phyloP scores from a whole-genome alignment of 176 grass and related monocot genomes.

The Musa schizocarpa region DNA sequence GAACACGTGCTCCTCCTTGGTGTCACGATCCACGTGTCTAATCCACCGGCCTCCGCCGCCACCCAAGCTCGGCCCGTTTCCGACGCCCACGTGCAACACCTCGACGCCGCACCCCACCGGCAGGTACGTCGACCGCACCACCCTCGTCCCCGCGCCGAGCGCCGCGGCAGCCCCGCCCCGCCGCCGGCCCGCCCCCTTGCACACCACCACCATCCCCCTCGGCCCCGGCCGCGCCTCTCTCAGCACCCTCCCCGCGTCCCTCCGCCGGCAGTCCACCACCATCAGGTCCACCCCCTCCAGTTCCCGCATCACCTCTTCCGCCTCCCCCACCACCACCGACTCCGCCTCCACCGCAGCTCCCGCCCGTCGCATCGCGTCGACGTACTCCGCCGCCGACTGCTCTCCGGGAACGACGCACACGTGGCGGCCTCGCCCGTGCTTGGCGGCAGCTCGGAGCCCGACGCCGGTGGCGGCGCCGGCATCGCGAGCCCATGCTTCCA shows the following conservation, averaged over 20 bases:
- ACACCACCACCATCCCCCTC: constrained; percentile 69
- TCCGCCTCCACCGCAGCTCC: constrained; percentile 17
- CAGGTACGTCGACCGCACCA: constrained; percentile 56
- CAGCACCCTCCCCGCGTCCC: constrained; percentile 31
- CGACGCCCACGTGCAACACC: constrained; percentile 73
- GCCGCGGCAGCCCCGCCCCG: constrained; percentile 7
- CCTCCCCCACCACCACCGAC: constrained; percentile 21
- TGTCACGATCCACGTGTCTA: constrained; percentile 43
- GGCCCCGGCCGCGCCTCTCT: constrained; percentile 39
- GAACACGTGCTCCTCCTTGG: constrained; percentile 71
- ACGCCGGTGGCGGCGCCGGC: constrained; percentile 22
- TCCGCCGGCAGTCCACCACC: constrained; percentile 44
- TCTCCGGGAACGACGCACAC: constrained; percentile 16
- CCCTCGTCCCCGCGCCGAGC: constrained; percentile 30
- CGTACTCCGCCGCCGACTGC: constrained; percentile 9
- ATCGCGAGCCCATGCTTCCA: constrained; percentile 33
- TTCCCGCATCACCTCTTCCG: constrained; percentile 30
- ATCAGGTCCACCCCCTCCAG: constrained; percentile 56
- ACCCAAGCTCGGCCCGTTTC: constrained; percentile 52
- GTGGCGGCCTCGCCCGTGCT: constrained; percentile 8
- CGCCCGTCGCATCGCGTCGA: not conserved
- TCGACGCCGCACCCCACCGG: constrained; percentile 65
- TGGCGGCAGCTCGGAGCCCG: constrained; percentile 28
- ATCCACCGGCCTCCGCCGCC: constrained; percentile 40
- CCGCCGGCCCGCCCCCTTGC: constrained; percentile 4